Conservation (phyloP, 805 yeast species). For the Blastobotrys mokoenaii region DNA sequence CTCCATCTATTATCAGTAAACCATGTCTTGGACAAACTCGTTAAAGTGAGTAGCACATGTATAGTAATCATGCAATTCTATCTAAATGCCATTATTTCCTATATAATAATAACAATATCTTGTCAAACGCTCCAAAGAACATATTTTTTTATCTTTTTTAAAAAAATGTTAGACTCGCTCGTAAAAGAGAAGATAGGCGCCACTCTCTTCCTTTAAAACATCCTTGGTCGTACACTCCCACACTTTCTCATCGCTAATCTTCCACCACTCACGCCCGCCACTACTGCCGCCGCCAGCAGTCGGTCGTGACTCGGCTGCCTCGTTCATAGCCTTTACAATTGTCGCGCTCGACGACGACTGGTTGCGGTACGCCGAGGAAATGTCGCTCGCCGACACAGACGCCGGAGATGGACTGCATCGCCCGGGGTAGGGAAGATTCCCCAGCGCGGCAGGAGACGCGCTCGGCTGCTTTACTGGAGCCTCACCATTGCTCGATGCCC, state of each 20-base stretch:
- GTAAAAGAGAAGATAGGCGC: constrained; percentile 82
- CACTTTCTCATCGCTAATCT: constrained; percentile 68
- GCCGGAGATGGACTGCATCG: constrained; percentile 16
- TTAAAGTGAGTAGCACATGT: too few species aligned
- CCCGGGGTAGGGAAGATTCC: constrained; percentile 12
- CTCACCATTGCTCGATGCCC: too few species aligned
- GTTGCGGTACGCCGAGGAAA: constrained; percentile 1
- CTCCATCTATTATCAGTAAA: too few species aligned
- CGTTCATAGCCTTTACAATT: background rate
- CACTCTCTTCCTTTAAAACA: constrained; percentile 59
- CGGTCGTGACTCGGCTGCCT: background rate
- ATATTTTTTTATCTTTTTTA: background rate
- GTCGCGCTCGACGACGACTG: background rate
- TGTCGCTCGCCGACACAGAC: constrained; percentile 7
- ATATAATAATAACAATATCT: too few species aligned
- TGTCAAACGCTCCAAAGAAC: too few species aligned
- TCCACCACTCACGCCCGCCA: constrained; percentile 46
- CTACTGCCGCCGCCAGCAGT: constrained; percentile 4
- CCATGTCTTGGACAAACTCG: too few species aligned
- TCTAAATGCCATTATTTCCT: too few species aligned
- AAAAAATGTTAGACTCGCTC: constrained; percentile 39
- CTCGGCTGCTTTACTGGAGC: too few species aligned
- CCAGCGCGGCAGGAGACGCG: background rate
- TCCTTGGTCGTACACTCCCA: constrained; percentile 50
- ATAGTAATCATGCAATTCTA: too few species aligned